phyloP scores from a whole-genome alignment of 768 basidiomycete species.

The Rhodotorula paludigena region DNA sequence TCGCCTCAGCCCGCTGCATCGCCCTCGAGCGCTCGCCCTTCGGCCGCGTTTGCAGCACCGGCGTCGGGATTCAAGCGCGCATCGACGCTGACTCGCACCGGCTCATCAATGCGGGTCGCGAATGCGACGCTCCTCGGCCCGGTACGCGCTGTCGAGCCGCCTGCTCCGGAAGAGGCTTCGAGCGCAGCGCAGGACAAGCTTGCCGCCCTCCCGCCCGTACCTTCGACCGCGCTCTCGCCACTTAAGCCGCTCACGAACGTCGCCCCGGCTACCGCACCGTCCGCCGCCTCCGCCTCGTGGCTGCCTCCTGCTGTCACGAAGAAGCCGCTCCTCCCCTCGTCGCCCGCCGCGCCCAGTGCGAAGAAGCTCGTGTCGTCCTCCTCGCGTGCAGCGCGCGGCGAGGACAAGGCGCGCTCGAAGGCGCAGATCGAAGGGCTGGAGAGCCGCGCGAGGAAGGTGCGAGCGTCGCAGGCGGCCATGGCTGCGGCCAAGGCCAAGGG shows the following conservation, averaged over 20 bases:
- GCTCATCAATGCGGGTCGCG: slow-evolving; percentile 1
- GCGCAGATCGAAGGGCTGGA: slow-evolving; percentile 4
- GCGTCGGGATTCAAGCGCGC: neutral
- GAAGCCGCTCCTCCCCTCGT: neutral
- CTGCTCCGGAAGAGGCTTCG: neutral
- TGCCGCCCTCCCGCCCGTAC: neutral
- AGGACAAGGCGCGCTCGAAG: slow-evolving; percentile 5
- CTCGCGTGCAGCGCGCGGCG: neutral
- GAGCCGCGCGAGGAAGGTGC: slow-evolving; percentile 13
- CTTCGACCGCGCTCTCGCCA: neutral
- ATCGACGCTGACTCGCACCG: neutral
- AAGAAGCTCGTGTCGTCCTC: slow-evolving; percentile 5
- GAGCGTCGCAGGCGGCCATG: too few species aligned
- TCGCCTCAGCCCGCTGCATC: neutral
- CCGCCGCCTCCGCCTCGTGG: neutral
- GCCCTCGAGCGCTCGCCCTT: neutral
- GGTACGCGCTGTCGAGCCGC: neutral
- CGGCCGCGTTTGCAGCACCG: neutral
- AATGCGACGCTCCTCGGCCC: slow-evolving; percentile 3
- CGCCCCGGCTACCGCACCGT: neutral
- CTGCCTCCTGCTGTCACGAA: neutral
- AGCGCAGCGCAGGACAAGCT: neutral
- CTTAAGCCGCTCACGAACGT: slow-evolving; percentile 1
- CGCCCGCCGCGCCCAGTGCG: neutral
- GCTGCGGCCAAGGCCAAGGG: neutral